phyloP scores from a whole-genome alignment of 805 yeast genomes.

The Lipomyces anomalus region DNA sequence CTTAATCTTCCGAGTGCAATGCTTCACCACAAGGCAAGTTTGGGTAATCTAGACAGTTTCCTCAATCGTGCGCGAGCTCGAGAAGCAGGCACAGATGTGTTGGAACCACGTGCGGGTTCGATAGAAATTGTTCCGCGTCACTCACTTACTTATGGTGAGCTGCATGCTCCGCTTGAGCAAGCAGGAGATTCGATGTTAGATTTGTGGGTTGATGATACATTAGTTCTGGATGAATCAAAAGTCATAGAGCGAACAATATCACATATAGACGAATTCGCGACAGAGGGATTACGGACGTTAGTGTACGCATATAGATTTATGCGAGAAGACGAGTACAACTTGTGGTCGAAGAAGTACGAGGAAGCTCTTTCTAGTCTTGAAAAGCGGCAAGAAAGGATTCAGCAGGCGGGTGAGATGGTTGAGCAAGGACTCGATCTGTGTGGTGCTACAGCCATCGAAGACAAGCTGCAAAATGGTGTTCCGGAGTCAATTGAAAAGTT shows the following conservation, averaged over 20 bases:
- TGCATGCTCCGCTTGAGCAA: background rate
- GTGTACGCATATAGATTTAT: constrained; percentile 77
- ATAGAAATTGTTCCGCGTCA: constrained; percentile 15
- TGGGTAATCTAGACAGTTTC: constrained; percentile 28
- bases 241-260: constrained; percentile 77
- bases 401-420: constrained; percentile 62
- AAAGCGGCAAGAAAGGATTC: constrained; percentile 62
- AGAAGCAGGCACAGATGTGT: constrained; percentile 24
- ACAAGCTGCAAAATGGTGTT: constrained; percentile 94
- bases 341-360: constrained; percentile 63
- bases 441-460: constrained; percentile 98
- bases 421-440: constrained; percentile 64
- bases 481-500: constrained; percentile 89
- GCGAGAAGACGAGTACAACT: constrained; percentile 48
- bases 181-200: constrained; percentile 6
- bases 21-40: constrained; percentile 27
- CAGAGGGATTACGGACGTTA: constrained; percentile 89
- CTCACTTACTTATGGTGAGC: constrained; percentile 1
- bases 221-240: constrained; percentile 66
- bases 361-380: constrained; percentile 71
- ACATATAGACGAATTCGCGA: constrained; percentile 89
- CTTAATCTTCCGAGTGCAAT: constrained; percentile 28
- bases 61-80: constrained; percentile 27
- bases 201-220: constrained; percentile 42
- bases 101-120: constrained; percentile 8